Conservation (phyloP, 106 monocot species). For the Ottelia alismoides region DNA sequence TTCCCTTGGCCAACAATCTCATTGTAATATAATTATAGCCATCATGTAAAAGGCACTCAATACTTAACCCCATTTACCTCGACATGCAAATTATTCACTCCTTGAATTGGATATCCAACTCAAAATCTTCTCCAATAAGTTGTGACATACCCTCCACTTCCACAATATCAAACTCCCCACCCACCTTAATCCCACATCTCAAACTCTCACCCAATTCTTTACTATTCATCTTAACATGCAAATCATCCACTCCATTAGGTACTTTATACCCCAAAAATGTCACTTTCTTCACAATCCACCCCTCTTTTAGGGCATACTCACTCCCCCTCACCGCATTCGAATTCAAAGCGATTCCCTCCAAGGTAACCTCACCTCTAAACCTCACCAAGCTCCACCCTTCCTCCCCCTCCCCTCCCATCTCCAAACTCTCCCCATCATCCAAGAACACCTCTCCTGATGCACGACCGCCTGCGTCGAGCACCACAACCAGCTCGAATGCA, state of each 20-base stretch:
- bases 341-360: not conserved
- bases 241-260: not conserved
- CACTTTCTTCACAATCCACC: slow-evolving; percentile 5
- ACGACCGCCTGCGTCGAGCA: slow-evolving; percentile 9
- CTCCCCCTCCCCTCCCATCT: not conserved
- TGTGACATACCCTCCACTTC: slow-evolving; percentile 3
- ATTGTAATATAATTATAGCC: too few relatives aligned
- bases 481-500: slow-evolving; percentile 35
- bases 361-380: not conserved
- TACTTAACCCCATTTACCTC: too few relatives aligned
- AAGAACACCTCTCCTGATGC: slow-evolving; percentile 2
- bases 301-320: slow-evolving; percentile 2
- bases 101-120: not conserved
- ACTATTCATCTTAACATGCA: not conserved
- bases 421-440: slow-evolving; percentile 9
- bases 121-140: not conserved
- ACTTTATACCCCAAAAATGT: slow-evolving; percentile 1
- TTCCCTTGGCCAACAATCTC: too few relatives aligned
- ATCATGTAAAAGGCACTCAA: too few relatives aligned
- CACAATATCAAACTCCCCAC: not conserved
- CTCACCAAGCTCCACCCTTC: not conserved
- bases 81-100: too few relatives aligned
- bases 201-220: not conserved
- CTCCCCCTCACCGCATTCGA: slow-evolving; percentile 1
- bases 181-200: not conserved